Evolutionary conservation across 2,329 filamentous ascomycete species (phyloP).

Genomic region (Rhynchosporium graminicola): DNA sequence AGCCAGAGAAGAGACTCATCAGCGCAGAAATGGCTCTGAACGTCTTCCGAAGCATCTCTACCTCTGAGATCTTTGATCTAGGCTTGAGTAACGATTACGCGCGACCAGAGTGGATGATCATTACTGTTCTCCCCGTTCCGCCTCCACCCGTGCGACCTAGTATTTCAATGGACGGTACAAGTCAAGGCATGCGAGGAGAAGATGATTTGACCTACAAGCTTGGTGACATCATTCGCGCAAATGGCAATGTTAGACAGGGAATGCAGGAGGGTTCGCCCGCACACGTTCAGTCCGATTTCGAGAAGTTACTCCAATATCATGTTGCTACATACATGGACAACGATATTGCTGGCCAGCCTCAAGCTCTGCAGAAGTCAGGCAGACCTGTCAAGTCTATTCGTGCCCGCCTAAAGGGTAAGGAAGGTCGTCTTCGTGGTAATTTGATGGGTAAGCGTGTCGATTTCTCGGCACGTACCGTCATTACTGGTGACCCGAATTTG

Average conservation of each 20-base stretch:
- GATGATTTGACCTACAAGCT: constrained; percentile 99
- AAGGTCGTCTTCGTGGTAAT: constrained; percentile 95
- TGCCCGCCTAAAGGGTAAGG: constrained; percentile 97
- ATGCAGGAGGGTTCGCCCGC: constrained; percentile 88
- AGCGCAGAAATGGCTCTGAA: constrained; percentile 82
- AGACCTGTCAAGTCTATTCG: constrained; percentile 96
- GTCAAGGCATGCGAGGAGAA: constrained; percentile 89
- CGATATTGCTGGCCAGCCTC: constrained; percentile 92
- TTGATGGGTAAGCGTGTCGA: constrained; percentile 99
- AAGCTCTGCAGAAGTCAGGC: constrained; percentile 94
- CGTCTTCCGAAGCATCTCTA: constrained; percentile 82
- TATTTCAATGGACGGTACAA: constrained; percentile 94
- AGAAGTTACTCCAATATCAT: constrained; percentile 91
- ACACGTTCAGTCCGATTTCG: constrained; percentile 89
- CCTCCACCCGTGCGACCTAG: constrained; percentile 94
- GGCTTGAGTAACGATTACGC: constrained; percentile 94
- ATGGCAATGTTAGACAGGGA: constrained; percentile 89
- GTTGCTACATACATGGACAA: constrained; percentile 99
- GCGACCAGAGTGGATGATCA: constrained; percentile 96
- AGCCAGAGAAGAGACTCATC: constrained; percentile 78
- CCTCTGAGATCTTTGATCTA: constrained; percentile 80
- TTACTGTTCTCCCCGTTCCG: constrained; percentile 92
- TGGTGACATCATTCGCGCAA: constrained; percentile 96
- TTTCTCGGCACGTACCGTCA: constrained; percentile 98
- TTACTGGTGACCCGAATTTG: constrained; percentile 96